These are phyloP conservation scores for Metschnikowia proteae DNA, from an alignment of 805 yeast genomes.

Conservation along the genomic window DNA sequence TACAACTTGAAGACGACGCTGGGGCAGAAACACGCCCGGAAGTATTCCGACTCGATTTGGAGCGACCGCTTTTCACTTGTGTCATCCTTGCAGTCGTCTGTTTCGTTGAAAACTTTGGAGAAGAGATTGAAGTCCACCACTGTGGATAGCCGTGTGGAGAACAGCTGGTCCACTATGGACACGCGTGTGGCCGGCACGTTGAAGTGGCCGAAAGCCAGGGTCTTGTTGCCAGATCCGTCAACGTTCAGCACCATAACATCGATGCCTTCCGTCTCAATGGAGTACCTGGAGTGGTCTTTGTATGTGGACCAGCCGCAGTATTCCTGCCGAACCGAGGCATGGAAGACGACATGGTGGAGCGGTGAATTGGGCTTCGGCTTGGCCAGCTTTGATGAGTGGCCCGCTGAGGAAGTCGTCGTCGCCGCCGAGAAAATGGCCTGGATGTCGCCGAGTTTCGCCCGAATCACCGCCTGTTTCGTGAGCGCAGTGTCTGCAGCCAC, in stretches of 20 bases:
- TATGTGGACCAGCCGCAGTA: conserved; percentile 36
- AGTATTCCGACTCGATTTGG: conserved; percentile 56
- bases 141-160: conserved; percentile 39
- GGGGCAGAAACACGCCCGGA: conserved; percentile 57
- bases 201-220: conserved; percentile 37
- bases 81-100: conserved; percentile 14
- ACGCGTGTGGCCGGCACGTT: conserved; percentile 41
- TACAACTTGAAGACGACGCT: conserved; percentile 40
- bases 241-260: conserved; percentile 24
- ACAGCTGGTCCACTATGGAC: conserved; percentile 37
- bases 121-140: conserved; percentile 43
- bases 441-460: conserved; percentile 9
- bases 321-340: conserved; percentile 25
- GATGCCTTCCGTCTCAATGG: conserved; percentile 35
- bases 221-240: not conserved
- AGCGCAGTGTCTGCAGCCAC: conserved; percentile 18
- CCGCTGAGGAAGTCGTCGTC: not conserved
- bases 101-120: conserved; percentile 40
- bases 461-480: conserved; percentile 5
- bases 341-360: conserved; percentile 18
- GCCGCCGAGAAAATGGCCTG: conserved; percentile 1
- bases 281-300: conserved; percentile 28
- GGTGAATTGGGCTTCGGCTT: too few species aligned
- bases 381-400: not conserved
- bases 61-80: conserved; percentile 37